Evolutionary conservation across 1,139 yeast genomes (phyloP).

Genomic region (Geotrichum aggregatum): DNA sequence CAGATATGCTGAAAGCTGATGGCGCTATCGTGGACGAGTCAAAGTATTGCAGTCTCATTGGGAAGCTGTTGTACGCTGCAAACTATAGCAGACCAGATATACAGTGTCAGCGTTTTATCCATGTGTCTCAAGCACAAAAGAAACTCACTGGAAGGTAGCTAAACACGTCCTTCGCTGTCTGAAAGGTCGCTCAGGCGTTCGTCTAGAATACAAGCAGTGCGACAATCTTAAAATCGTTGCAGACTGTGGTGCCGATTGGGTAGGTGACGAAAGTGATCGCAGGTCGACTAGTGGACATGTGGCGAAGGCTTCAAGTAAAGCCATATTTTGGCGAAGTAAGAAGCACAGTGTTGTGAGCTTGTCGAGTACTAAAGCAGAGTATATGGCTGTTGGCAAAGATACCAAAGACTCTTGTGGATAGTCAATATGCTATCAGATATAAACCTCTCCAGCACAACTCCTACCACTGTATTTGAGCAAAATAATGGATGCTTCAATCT

Average conservation of each 20-base stretch:
- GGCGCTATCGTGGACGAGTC: constrained; percentile 16
- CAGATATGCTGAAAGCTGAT: constrained; percentile 6
- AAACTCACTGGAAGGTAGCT: constrained; percentile 22
- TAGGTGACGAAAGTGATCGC: constrained; percentile 20
- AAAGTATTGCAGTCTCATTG: constrained; percentile 23
- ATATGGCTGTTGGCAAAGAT: constrained; percentile 3
- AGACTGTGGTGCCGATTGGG: constrained; percentile 25
- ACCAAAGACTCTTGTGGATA: too few relatives aligned
- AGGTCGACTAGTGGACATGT: constrained; percentile 21
- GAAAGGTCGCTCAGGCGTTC: constrained; percentile 17
- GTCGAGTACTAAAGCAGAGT: constrained; percentile 9
- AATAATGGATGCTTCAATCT: neutral
- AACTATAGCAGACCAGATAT: constrained; percentile 24
- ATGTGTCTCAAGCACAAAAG: constrained; percentile 22
- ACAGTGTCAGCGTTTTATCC: constrained; percentile 13
- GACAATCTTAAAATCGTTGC: constrained; percentile 12
- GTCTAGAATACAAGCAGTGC: constrained; percentile 12
- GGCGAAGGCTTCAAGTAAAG: constrained; percentile 15
- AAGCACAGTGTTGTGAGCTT: neutral
- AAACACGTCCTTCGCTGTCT: constrained; percentile 23
- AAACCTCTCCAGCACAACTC: too few relatives aligned
- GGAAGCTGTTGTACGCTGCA: constrained; percentile 23
- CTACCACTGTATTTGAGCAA: too few relatives aligned
- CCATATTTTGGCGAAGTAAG: constrained; percentile 18
- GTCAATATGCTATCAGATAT: too few relatives aligned